Evolutionary conservation across 257 asterid genomes (phyloP).

Genomic region (Phtheirospermum japonicum): DNA sequence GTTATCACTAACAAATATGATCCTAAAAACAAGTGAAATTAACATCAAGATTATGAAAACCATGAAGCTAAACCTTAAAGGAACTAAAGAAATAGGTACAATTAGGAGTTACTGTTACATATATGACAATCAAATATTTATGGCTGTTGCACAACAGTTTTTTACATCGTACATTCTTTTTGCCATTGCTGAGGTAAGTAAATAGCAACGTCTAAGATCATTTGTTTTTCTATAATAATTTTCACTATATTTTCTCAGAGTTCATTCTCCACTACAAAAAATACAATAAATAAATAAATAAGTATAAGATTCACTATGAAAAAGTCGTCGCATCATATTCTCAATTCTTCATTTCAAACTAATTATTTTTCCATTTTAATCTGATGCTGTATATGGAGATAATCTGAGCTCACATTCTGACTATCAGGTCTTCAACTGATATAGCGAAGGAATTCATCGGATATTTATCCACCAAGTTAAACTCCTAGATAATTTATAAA

Average conservation of each 20-base stretch:
- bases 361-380: not conserved
- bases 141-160: conserved; percentile 6
- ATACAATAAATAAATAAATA: too few relatives aligned
- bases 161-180: not conserved
- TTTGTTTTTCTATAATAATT: not conserved
- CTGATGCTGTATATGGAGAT: not conserved
- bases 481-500: not conserved
- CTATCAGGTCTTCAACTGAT: not conserved
- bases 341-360: not conserved
- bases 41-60: conserved; percentile 9
- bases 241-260: not conserved
- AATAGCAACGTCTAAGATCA: not conserved
- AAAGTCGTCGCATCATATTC: not conserved
- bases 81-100: not conserved
- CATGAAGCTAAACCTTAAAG: conserved; percentile 12
- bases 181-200: not conserved
- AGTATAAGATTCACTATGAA: not conserved
- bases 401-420: not conserved
- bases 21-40: conserved; percentile 45
- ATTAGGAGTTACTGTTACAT: not conserved
- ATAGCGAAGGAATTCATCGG: not conserved
- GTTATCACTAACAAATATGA: conserved; percentile 71
- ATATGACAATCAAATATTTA: not conserved
- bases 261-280: not conserved
- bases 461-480: not conserved